Evolutionary conservation across 2,329 filamentous ascomycete species (phyloP), one percentile per base, ranked within the genome.

Genomic region (Apiospora malaysiana): DNA sequence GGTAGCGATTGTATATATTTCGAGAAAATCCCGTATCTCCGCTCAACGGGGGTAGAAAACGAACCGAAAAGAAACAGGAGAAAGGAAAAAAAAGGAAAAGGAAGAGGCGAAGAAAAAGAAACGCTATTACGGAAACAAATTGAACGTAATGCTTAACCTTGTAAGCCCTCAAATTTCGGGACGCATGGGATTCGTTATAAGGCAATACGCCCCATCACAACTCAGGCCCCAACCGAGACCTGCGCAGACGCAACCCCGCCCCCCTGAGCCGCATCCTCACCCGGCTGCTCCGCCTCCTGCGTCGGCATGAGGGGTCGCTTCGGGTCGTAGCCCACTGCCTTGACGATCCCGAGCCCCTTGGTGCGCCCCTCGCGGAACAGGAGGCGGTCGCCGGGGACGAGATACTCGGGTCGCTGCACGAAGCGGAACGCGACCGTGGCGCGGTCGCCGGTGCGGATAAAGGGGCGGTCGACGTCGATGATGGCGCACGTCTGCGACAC

Each of bases 401-500:
- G 83, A 75, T 97, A 99, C 83, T 99, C 96, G 2, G 96, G 96
- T 27, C 95, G 86, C 81, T 98, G 96, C 4, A 98, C 92, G 78
- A 99, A 99, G 12, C 92, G 91, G 83, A 99, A 99, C 0, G 95
- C 96, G 1, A 99, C 96, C 0, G 91, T 91, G 2, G 96, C 96
- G n/a, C 95, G 88, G 80, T 98, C 96, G 12, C 96, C 96, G 0
- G 95, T 98, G 9, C 96, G 90, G 74, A 99, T 98, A 77, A 95
- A 96, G 37, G 93, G 93, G n/a, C 95, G 91, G 79, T 99, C 96
- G 75, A 99, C 96, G 78, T 98, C 96, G 77, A 99, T 97, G 79
- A 99, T 98, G 14, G 94, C 91, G 79, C 96, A 99, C 0, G 96
- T 99, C 83, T 99, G 96, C 51, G 93, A 94, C 59, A 99, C 93